Evolutionary conservation across 495 filamentous ascomycete genomes (phyloP), one percentile per base, ranked within the genome.

Genomic region (Penicilliopsis zonata): DNA sequence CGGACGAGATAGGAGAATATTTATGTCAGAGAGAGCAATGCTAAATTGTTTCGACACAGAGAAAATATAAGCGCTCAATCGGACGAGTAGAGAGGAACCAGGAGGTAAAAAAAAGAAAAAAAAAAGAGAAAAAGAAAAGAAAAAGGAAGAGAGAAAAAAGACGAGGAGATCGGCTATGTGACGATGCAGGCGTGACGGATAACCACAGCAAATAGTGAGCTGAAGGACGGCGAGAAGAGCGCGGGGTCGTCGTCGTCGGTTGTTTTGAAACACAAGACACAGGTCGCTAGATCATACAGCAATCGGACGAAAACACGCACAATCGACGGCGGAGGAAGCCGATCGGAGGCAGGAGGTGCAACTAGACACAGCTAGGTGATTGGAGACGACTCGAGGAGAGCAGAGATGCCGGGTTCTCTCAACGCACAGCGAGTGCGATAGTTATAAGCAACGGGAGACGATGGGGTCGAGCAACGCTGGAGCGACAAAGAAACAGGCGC

Each of bases 1-100:
- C n/a, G n/a, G n/a, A n/a, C n/a, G n/a, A n/a, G n/a, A n/a, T n/a
- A 48, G 54, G 56, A 54, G 47, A 43, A 31, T 35, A 36, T 34
- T 28, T 24, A 13, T 18, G 24, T 24, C 38, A 36, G 33, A 38
- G 13, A 34, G 21, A 29, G 31, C 18, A 24, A 17, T 18, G 26
- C 5, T 12, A 12, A 4, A 13, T 10, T 14, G 26, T 10, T 12
- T 28, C 5, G 26, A 12, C 15, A 13, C 26, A 28, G 26, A n/a
- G n/a, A n/a, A n/a, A n/a, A n/a, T n/a, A n/a, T n/a, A n/a, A n/a
- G n/a, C n/a, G n/a, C n/a, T n/a, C n/a, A n/a, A n/a, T n/a, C n/a
- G n/a, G n/a, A n/a, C n/a, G n/a, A n/a, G n/a, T n/a, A n/a, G n/a
- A n/a, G n/a, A n/a, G n/a, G n/a, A n/a, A n/a, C n/a, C n/a, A 31